These are phyloP conservation scores for Suillus plorans DNA, from an alignment of 768 basidiomycete genomes.

Conservation along the genomic window DNA sequence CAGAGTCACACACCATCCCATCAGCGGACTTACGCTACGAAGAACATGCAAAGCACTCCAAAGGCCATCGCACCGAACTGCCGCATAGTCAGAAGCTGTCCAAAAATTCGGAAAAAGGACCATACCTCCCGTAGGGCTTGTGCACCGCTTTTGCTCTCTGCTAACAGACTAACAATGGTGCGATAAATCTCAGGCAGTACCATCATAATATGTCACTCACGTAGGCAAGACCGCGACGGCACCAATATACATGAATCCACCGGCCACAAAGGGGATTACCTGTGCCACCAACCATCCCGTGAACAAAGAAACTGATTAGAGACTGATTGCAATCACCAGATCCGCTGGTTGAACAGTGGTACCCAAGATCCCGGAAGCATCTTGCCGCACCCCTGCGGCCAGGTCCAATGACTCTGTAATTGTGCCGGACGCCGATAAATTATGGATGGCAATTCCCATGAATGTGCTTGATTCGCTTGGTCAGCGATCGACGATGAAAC, in stretches of 20 bases:
- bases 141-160: slow-evolving; percentile 82
- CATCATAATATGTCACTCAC: slow-evolving; percentile 45
- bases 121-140: slow-evolving; percentile 88
- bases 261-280: slow-evolving; percentile 89
- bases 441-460: slow-evolving; percentile 85
- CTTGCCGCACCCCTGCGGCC: slow-evolving; percentile 74
- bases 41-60: slow-evolving; percentile 89
- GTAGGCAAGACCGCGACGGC: slow-evolving; percentile 90
- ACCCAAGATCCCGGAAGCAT: slow-evolving; percentile 76
- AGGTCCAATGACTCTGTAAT: slow-evolving; percentile 53
- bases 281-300: slow-evolving; percentile 29
- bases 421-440: slow-evolving; percentile 55
- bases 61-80: slow-evolving; percentile 92
- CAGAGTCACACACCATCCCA: slow-evolving; percentile 1
- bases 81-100: slow-evolving; percentile 21
- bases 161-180: slow-evolving; percentile 57
- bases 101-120: slow-evolving; percentile 8
- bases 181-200: slow-evolving; percentile 12
- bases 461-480: slow-evolving; percentile 56
- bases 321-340: slow-evolving; percentile 49
- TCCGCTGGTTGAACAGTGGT: slow-evolving; percentile 80
- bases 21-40: slow-evolving; percentile 74
- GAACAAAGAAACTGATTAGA: slow-evolving; percentile 13
- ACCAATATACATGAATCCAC: slow-evolving; percentile 92
- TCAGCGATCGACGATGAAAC: slow-evolving; percentile 2